These are phyloP conservation scores for Eucalyptus marginata DNA, from an alignment of 345 rosid genomes.

Conservation along the genomic window DNA sequence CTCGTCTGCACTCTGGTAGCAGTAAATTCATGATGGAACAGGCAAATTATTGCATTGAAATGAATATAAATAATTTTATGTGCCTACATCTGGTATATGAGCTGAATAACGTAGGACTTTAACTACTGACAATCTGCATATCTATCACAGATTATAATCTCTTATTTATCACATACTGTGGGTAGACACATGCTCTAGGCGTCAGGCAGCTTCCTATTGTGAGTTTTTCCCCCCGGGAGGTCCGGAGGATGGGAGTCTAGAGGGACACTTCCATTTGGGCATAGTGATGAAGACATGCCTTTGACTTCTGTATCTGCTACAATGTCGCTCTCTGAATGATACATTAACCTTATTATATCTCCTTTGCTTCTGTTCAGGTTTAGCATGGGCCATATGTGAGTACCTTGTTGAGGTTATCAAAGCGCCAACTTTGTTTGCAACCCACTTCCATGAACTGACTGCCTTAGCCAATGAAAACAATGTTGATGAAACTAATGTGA, in stretches of 20 bases:
- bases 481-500: slow-evolving; percentile 11
- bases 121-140: background rate
- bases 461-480: slow-evolving; percentile 60
- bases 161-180: background rate
- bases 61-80: background rate
- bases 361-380: slow-evolving; percentile 29
- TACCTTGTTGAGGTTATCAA: slow-evolving; percentile 79
- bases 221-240: background rate
- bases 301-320: background rate
- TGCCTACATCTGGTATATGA: background rate
- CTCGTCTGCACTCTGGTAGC: background rate
- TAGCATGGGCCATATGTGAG: slow-evolving; percentile 99
- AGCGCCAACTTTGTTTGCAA: slow-evolving; percentile 91
- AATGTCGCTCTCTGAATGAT: background rate
- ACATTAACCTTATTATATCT: background rate
- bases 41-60: background rate
- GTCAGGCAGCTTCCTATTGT: background rate
- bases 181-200: background rate
- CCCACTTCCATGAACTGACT: slow-evolving; percentile 98
- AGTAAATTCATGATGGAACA: background rate
- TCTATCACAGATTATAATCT: background rate
- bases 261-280: background rate
- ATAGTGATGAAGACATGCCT: background rate
- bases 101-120: background rate
- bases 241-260: background rate